Conservation (phyloP, 768 basidiomycete genomes). For the Lyophyllum atratum region DNA sequence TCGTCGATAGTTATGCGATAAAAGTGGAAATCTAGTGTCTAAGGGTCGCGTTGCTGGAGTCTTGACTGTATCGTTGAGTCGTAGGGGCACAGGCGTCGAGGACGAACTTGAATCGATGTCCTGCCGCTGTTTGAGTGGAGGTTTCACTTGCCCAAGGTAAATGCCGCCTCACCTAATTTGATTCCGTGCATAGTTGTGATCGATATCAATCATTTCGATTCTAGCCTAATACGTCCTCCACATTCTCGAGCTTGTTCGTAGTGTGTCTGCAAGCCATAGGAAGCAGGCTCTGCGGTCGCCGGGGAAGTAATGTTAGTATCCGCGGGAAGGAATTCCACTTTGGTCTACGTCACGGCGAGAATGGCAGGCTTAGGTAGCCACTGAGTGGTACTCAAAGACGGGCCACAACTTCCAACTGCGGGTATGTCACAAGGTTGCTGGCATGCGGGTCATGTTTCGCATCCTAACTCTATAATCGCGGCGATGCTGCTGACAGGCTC, state of each 20-base stretch:
- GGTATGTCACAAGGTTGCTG: too few relatives aligned
- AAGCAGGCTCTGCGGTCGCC: too few relatives aligned
- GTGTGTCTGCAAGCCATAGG: not conserved
- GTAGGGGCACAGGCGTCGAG: not conserved
- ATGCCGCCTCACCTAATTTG: not conserved
- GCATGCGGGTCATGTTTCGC: too few relatives aligned
- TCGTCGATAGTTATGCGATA: not conserved
- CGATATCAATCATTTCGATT: not conserved
- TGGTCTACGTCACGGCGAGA: too few relatives aligned
- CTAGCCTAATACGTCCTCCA: too few relatives aligned
- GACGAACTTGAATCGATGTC: not conserved
- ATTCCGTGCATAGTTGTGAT: not conserved
- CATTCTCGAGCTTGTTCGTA: not conserved
- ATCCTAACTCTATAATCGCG: too few relatives aligned
- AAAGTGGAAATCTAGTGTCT: not conserved
- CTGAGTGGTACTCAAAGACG: too few relatives aligned
- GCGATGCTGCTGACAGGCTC: too few relatives aligned
- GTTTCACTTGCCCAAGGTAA: constrained; percentile 1
- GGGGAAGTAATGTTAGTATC: too few relatives aligned
- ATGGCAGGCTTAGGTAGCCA: too few relatives aligned
- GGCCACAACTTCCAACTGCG: too few relatives aligned
- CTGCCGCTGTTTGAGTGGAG: not conserved
- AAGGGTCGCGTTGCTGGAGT: not conserved
- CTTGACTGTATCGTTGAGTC: not conserved
- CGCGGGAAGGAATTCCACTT: too few relatives aligned